These are phyloP conservation scores for Knoxdaviesia capensis DNA, from an alignment of 2,329 filamentous ascomycete species.

Conservation along the genomic window DNA sequence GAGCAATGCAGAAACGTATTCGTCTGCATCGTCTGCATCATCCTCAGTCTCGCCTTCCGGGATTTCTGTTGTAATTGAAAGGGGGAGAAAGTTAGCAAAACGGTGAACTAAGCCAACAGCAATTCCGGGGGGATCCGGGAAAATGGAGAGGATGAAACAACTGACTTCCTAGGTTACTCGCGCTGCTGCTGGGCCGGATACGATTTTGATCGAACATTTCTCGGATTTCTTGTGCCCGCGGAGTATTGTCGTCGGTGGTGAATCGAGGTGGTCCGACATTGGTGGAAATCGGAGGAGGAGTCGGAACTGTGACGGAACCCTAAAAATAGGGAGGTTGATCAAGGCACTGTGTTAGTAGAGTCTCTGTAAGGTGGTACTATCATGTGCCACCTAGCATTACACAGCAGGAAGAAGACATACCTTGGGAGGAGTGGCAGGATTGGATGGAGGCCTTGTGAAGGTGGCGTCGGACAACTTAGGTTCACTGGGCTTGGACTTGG, in stretches of 20 bases:
- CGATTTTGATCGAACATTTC: conserved; percentile 44
- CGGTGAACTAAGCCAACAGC: neutral
- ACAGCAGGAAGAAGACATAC: too few species aligned
- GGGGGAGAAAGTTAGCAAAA: conserved; percentile 9
- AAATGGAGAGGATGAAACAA: neutral
- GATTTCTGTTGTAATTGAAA: neutral
- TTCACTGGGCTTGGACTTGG: too few species aligned
- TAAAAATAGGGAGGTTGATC: too few species aligned
- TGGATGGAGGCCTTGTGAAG: too few species aligned
- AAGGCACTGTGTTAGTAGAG: too few species aligned
- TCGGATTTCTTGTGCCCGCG: conserved; percentile 63
- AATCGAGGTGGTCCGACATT: conserved; percentile 47
- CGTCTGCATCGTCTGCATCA: conserved; percentile 31
- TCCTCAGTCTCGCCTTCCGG: conserved; percentile 37
- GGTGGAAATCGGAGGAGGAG: conserved; percentile 56
- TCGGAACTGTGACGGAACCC: conserved; percentile 14
- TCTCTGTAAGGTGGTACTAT: too few species aligned
- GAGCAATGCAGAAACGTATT: conserved; percentile 13
- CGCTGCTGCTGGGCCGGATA: conserved; percentile 38
- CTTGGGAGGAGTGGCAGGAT: too few species aligned
- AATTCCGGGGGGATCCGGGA: too few species aligned
- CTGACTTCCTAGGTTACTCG: conserved; percentile 60
- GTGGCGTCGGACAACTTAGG: too few species aligned
- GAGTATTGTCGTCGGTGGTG: conserved; percentile 51
- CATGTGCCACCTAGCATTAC: too few species aligned